Conservation (phyloP, 345 rosid genomes). For the Dipteronia sinensis region DNA sequence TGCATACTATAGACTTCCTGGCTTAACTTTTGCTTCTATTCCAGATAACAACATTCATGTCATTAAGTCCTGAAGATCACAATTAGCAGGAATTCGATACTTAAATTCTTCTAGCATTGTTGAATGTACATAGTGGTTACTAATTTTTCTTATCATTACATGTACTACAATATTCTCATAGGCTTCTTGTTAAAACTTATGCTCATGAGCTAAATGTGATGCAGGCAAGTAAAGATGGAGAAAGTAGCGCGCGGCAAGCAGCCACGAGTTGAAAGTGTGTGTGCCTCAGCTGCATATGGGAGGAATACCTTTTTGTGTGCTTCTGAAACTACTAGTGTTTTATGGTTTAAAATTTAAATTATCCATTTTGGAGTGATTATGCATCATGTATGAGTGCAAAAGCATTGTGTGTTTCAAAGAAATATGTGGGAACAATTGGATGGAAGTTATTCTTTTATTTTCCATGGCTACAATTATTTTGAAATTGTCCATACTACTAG, state of each 20-base stretch:
- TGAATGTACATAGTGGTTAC: too few relatives aligned
- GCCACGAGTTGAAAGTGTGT: conserved; percentile 10
- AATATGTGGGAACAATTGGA: conserved; percentile 15
- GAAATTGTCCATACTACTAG: conserved; percentile 21
- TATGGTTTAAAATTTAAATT: conserved; percentile 26
- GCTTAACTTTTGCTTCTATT: not conserved
- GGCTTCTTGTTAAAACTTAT: too few relatives aligned
- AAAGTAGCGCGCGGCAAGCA: conserved; percentile 6
- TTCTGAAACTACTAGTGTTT: conserved; percentile 24
- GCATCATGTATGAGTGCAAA: conserved; percentile 28
- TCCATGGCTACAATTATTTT: not conserved
- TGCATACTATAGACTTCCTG: not conserved
- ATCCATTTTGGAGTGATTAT: conserved; percentile 28
- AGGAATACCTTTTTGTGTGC: conserved; percentile 20
- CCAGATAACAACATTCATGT: not conserved
- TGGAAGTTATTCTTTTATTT: conserved; percentile 22
- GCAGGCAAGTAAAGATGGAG: conserved; percentile 36
- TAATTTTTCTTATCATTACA: too few relatives aligned
- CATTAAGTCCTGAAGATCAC: not conserved
- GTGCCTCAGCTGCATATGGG: conserved; percentile 15
- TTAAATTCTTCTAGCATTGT: too few relatives aligned
- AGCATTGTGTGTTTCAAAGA: conserved; percentile 34
- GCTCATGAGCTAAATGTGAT: conserved; percentile 2
- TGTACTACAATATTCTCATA: too few relatives aligned
- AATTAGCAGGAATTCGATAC: too few relatives aligned